Evolutionary conservation across 140 eudicot genomes (phyloP).

Genomic region (Senecio squalidus): DNA sequence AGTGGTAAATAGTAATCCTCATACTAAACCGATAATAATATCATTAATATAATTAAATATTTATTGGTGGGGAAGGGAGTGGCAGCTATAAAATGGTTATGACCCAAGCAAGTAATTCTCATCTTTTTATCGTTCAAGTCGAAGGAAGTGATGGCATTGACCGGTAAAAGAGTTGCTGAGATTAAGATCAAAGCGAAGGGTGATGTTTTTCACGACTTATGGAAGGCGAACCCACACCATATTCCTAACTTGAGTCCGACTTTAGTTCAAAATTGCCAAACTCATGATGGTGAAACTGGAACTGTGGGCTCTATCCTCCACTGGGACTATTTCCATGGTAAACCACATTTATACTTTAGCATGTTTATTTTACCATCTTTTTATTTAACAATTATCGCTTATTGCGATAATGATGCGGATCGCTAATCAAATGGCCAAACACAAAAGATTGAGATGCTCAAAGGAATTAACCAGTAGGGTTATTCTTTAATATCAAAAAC

Average conservation of each 20-base stretch:
- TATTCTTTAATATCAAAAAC: too few relatives aligned
- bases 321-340: conserved; percentile 36
- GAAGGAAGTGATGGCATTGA: conserved; percentile 14
- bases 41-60: too few relatives aligned
- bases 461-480: too few relatives aligned
- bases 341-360: not conserved
- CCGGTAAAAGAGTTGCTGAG: conserved; percentile 12
- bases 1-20: too few relatives aligned
- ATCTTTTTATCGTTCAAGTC: not conserved
- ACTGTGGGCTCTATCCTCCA: conserved; percentile 22
- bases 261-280: conserved; percentile 17
- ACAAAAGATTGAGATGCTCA: too few relatives aligned
- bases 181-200: conserved; percentile 22
- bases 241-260: conserved; percentile 19
- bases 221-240: conserved; percentile 30
- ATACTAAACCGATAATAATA: too few relatives aligned
- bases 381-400: too few relatives aligned
- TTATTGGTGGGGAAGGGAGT: not conserved
- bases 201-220: conserved; percentile 35
- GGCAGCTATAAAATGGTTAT: not conserved
- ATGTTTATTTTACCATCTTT: too few relatives aligned
- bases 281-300: conserved; percentile 27
- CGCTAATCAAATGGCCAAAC: too few relatives aligned
- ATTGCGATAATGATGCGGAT: too few relatives aligned
- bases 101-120: not conserved